Evolutionary conservation across 768 basidiomycete species (phyloP), one percentile per base, ranked within the genome.

Genomic region (Suillus subaureus): DNA sequence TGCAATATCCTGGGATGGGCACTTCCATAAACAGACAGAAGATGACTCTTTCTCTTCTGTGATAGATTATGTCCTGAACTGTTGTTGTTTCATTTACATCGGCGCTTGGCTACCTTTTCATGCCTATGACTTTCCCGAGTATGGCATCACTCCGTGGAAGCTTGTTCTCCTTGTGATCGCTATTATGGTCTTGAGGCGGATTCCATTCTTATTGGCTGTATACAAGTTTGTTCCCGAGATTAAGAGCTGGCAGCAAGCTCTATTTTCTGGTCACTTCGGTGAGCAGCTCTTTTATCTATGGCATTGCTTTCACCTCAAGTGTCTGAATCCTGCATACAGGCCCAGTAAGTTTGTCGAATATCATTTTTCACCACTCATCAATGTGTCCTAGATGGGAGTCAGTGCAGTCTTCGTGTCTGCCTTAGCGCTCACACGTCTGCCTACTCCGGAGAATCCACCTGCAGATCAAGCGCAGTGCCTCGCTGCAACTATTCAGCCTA

Each of bases 231-330:
- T 97, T 23, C 97, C 96, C 0, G 96, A 98, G 75, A 92, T 98
- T 69, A 76, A 78, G 43, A 88, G 85, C 23, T 92, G 94, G 89
- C 82, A 85, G 54, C 94, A 98, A 77, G 96, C 97, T 0, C 68
- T 95, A 6, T 97, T 99, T 74, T 87, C 85, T 6, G 97, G 97
- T 3, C 96, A 97, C 81, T 98, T 97, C 74, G 96, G 90, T 87
- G 70, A 16, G 72, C 43, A 16, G 55, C 77, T 74, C 12, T 37
- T 47, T 39, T 23, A 23, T 39, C 7, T 5, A 31, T 64, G 23
- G 39, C 54, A 9, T 61, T 6, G 21, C 11, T 42, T 57, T 45
- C 31, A 60, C 47, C 12, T 40, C 26, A 31, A 42, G 7, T 63
- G 51, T 49, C 67, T 8, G 26, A 26, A 49, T 51, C 13, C 13